phyloP scores from a whole-genome alignment of 2,329 filamentous ascomycete genomes.

The Cordyceps cicadae region DNA sequence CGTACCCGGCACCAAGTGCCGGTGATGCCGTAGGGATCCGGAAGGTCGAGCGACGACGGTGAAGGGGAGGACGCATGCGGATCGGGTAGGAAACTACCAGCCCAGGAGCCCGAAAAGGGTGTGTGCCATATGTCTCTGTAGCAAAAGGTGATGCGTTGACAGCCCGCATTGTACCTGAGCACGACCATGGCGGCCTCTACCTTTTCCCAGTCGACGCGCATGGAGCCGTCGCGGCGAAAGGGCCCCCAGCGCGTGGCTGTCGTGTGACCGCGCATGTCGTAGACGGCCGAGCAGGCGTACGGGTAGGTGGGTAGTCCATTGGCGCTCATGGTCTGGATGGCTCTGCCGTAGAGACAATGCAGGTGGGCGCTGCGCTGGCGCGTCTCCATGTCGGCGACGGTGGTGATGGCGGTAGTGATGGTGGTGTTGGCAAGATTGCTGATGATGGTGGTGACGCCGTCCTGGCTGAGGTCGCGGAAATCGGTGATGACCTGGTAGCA shows the following conservation, averaged over 20 bases:
- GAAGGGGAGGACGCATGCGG: background rate
- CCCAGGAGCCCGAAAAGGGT: constrained; percentile 49
- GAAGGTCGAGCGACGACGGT: constrained; percentile 33
- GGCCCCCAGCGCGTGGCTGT: constrained; percentile 59
- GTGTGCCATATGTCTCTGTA: constrained; percentile 46
- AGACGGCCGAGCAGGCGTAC: constrained; percentile 61
- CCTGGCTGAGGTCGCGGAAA: too few relatives aligned
- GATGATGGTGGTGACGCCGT: too few relatives aligned
- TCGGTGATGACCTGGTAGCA: too few relatives aligned
- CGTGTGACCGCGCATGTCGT: constrained; percentile 64
- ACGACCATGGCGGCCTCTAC: constrained; percentile 66
- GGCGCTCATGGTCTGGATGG: constrained; percentile 33
- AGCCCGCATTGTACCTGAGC: constrained; percentile 52
- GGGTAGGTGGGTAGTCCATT: constrained; percentile 39
- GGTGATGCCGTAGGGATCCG: constrained; percentile 63
- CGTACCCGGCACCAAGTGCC: constrained; percentile 63
- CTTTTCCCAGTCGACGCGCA: constrained; percentile 69
- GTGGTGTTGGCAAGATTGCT: too few relatives aligned
- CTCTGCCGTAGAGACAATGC: constrained; percentile 60
- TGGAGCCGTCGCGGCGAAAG: constrained; percentile 55
- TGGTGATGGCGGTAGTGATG: constrained; percentile 19
- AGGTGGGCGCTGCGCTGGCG: constrained; percentile 63
- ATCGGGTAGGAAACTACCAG: constrained; percentile 35
- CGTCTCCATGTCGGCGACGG: constrained; percentile 19
- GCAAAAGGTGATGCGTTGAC: constrained; percentile 37